Evolutionary conservation across 345 rosid species (phyloP), one percentile per base, ranked within the genome.

Genomic region (Acer yangbiense): DNA sequence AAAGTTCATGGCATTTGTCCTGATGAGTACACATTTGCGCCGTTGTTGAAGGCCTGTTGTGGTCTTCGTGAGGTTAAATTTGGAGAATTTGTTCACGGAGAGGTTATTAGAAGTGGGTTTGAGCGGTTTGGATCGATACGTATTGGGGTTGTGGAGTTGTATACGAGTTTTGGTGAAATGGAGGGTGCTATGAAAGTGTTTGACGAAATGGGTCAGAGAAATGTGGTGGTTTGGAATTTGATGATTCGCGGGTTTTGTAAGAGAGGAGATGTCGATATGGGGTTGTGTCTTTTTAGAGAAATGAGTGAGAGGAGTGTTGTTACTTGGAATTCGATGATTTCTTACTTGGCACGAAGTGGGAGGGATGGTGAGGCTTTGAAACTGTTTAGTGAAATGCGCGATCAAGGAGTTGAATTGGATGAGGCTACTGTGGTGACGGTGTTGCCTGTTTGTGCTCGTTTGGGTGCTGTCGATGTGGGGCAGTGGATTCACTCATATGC

Each of bases 1-100:
- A 91, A 87, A 82, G 8, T 57, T 39, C 82, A 84, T 3, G 86
- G 90, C 4, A 88, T 92, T 80, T 87, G 83, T 85, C 85, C 92
- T 6, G 97, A 91, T 25, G 92, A 89, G 77, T 92, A 90, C 80
- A 90, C 93, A 9, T 87, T 89, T 74, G 90, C 91, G 46, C 97
- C 97, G 8, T 50, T 91, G 86, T 87, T 92, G 32, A 89, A 92
- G 83, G 89, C 92, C 0, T 89, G 95, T 75, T 82, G 89, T 1
- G 66, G 69, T 71, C 63, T 88, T 69, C 20, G 69, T 17, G 87
- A 86, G 73, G 27, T 81, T 0, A 76, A 80, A 32, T 39, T 83
- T 46, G 93, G 95, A 17, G 57, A 78, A 41, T 84, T 86, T 50
- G 82, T 89, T 72, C 93, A 87, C 43, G 91, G 88, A 52, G 93